phyloP scores from a whole-genome alignment of 805 yeast genomes.

The Sungouiozyma intestinalis region DNA sequence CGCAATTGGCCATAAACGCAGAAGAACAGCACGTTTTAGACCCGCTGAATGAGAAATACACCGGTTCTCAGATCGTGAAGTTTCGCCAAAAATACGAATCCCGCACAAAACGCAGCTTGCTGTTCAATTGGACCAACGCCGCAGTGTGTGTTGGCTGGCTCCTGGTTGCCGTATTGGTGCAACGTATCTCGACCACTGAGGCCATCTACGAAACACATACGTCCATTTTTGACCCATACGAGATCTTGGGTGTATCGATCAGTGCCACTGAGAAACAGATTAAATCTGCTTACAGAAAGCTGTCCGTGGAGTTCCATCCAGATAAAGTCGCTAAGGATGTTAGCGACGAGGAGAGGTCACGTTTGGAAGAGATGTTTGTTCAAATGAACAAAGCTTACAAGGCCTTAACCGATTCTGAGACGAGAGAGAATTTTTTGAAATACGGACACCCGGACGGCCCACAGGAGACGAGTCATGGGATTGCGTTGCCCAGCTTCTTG shows the following conservation, averaged over 20 bases:
- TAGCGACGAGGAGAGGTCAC: conserved; percentile 43
- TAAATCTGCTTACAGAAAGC: conserved; percentile 73
- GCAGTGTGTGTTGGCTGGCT: conserved; percentile 51
- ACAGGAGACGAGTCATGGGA: conserved; percentile 80
- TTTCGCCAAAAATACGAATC: conserved; percentile 15
- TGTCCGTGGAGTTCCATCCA: conserved; percentile 85
- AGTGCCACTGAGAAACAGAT: conserved; percentile 67
- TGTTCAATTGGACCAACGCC: conserved; percentile 12
- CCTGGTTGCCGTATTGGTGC: conserved; percentile 34
- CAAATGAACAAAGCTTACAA: conserved; percentile 85
- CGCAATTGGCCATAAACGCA: neutral
- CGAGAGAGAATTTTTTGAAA: conserved; percentile 68
- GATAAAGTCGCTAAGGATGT: conserved; percentile 68
- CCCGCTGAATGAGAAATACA: conserved; percentile 14
- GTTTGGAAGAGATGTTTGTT: conserved; percentile 67
- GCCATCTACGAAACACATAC: conserved; percentile 36
- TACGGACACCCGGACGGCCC: conserved; percentile 99
- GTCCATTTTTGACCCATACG: conserved; percentile 76
- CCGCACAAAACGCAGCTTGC: conserved; percentile 12
- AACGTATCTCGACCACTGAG: conserved; percentile 31
- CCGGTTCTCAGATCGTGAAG: conserved; percentile 12
- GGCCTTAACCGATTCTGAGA: conserved; percentile 83
- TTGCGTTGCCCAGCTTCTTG: conserved; percentile 86
- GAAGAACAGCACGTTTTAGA: conserved; percentile 6
- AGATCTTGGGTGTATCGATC: conserved; percentile 61